phyloP scores from a whole-genome alignment of 768 basidiomycete species.

The Lentinula lateritia region DNA sequence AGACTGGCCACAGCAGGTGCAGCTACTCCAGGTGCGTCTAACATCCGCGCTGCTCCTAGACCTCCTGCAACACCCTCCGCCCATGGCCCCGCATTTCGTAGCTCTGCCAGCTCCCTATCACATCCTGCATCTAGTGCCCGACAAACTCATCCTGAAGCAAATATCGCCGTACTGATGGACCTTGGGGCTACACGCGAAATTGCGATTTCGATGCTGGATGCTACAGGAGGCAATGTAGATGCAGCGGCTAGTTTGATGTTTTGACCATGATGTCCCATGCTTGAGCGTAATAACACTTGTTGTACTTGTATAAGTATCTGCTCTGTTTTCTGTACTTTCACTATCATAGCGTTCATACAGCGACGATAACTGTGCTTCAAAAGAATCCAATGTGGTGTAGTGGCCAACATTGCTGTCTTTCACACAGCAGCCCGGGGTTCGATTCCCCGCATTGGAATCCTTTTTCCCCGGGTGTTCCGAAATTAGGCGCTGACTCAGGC shows the following conservation, averaged over 20 bases:
- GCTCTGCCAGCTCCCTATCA: not conserved
- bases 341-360: no score
- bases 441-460: conserved; percentile 4
- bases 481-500: no score
- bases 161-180: conserved; percentile 61
- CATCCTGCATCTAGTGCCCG: conserved; percentile 15
- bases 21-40: conserved; percentile 8
- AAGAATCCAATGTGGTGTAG: conserved; percentile 1
- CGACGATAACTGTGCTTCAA: no score
- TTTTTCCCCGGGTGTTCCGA: no score
- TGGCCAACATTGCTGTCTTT: conserved; percentile 4
- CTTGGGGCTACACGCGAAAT: conserved; percentile 75
- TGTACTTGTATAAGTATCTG: no score
- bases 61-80: conserved; percentile 16
- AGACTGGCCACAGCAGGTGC: conserved; percentile 4
- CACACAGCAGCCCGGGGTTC: conserved; percentile 6
- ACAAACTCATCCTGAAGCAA: conserved; percentile 46
- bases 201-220: conserved; percentile 72
- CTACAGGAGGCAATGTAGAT: conserved; percentile 82
- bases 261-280: conserved; percentile 18
- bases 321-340: no score
- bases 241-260: conserved; percentile 87
- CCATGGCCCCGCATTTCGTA: not conserved
- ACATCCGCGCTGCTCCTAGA: conserved; percentile 10
- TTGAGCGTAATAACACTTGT: no score